Base-by-base conservation (phyloP, 2,329 filamentous ascomycete species). In the Hymenoscyphus fraxineus region DNA sequence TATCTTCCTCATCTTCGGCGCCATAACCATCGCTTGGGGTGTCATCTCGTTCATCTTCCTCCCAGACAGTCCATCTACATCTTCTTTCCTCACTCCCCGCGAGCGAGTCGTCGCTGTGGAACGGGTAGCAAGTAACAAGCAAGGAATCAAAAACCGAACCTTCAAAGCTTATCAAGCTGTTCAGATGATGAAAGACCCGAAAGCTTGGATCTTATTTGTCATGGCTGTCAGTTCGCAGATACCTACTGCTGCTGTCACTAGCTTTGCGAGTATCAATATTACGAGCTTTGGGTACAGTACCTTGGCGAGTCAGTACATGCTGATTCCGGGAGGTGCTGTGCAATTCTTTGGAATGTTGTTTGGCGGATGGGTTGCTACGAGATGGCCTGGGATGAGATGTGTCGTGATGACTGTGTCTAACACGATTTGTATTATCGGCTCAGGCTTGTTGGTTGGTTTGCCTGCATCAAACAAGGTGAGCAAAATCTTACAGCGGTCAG, bases 271-370 rank as follows among this genome's bases (percentile, higher is more conserved):
- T 31, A 74, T 76, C 15, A 72, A 76, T 13, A 75, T 76, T 64
- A 70, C 73, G 10, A 74, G 72, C n/a, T 76, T 76, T 71, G 74
- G 75, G 0, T 76, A 76, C 47, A 44, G 62, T 61, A 59, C 65
- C 12, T 73, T 82, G 3, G 78, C 79, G 12, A 81, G 80, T 0
- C 82, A 83, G 66, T 83, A 84, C 64, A 80, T 86, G 22, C 82
- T 85, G 65, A 86, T 87, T 61, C 84, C 84, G 0, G 83, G 83
- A 16, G 83, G 83, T 16, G 82, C 80, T 0, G 78, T 86, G 1
- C 82, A 85, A 63, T 83, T 85, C 68, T 68, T 83, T 2, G 79
- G 81, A 0, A 77, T 85, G 5, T 72, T 85, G 15, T 67, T 77
- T 3, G 81, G 81, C 2, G 82, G 82, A 41, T 78, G 78, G 62